These are phyloP conservation scores for Xylaria arbuscula DNA, from an alignment of 2,329 filamentous ascomycete genomes.

Conservation along the genomic window DNA sequence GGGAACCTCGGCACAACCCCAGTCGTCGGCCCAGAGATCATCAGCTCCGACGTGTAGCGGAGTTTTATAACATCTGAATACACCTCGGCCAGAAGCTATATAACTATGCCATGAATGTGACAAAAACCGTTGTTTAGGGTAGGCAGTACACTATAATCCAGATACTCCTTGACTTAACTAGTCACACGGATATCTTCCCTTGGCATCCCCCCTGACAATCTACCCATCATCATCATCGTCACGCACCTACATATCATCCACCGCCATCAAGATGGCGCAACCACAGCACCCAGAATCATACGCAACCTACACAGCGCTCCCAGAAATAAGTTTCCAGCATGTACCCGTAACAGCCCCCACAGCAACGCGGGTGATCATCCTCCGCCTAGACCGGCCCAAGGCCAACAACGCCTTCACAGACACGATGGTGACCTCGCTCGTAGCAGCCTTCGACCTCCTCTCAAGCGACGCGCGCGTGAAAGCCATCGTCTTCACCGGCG, in stretches of 20 bases:
- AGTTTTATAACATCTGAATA: conserved; percentile 1
- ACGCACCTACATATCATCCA: neutral
- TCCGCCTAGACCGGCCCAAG: conserved; percentile 72
- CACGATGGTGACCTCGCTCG: conserved; percentile 71
- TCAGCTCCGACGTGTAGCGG: neutral
- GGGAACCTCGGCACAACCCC: conserved; percentile 26
- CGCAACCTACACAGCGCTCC: conserved; percentile 46
- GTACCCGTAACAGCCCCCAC: conserved; percentile 61
- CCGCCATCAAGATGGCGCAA: conserved; percentile 23
- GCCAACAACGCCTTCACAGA: conserved; percentile 77
- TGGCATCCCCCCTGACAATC: too few species aligned
- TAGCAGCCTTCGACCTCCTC: conserved; percentile 62
- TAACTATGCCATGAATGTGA: neutral
- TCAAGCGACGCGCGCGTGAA: conserved; percentile 66
- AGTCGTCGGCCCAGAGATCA: neutral
- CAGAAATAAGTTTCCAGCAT: conserved; percentile 61
- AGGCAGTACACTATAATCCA: too few species aligned
- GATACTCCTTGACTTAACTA: neutral
- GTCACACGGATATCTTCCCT: too few species aligned
- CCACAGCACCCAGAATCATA: conserved; percentile 30
- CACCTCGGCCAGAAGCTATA: neutral
- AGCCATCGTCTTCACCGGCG: conserved; percentile 65
- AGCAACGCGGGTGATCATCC: conserved; percentile 70
- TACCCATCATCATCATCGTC: too few species aligned
- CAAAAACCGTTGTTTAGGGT: neutral